Evolutionary conservation across 2,329 filamentous ascomycete genomes (phyloP).

Genomic region (Penicillium sp.): DNA sequence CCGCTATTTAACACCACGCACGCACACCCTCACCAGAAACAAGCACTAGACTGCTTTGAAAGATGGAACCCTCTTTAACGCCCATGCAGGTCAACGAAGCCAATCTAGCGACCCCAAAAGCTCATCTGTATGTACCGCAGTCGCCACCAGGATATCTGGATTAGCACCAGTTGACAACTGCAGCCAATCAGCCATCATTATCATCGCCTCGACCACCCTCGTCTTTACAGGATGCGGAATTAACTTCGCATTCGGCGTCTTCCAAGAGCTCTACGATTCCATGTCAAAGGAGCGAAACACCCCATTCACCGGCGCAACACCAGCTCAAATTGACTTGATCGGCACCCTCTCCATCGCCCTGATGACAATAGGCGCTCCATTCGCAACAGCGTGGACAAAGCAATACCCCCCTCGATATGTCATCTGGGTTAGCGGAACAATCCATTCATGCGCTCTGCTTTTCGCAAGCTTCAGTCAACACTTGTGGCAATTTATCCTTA

Average conservation of each 20-base stretch:
- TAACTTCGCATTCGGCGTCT: constrained; percentile 41
- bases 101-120: not conserved
- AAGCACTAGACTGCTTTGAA: not conserved
- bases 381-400: constrained; percentile 34
- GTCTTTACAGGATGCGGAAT: constrained; percentile 37
- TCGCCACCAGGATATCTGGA: not conserved
- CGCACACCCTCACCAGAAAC: not conserved
- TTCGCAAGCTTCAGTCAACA: constrained; percentile 32
- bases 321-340: constrained; percentile 39
- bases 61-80: not conserved
- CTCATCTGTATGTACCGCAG: not conserved
- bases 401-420: constrained; percentile 31
- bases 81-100: constrained; percentile 3
- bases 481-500: constrained; percentile 32
- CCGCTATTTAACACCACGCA: not conserved
- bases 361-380: constrained; percentile 36
- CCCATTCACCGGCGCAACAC: constrained; percentile 35
- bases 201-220: constrained; percentile 17
- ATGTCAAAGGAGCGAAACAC: constrained; percentile 25
- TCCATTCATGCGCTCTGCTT: constrained; percentile 28
- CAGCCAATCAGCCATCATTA: constrained; percentile 12
- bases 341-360: constrained; percentile 36
- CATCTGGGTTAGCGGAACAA: constrained; percentile 25
- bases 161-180: not conserved
- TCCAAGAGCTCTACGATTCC: constrained; percentile 39